These are phyloP conservation scores for Fistulinella prunicolor DNA, from an alignment of 768 basidiomycete species.

Conservation along the genomic window DNA sequence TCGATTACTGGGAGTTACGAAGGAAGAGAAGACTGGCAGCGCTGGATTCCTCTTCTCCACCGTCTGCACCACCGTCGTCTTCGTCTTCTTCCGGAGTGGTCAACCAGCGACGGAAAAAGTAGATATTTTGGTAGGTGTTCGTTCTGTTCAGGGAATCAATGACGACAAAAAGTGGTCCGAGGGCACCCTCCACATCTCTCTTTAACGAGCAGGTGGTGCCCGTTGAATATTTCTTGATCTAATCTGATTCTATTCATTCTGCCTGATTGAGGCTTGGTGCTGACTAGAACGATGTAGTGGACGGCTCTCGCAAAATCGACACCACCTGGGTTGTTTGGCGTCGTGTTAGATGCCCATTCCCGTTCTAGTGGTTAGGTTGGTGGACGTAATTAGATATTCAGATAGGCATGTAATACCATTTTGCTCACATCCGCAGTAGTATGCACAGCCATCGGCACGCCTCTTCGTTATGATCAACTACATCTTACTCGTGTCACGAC, in stretches of 20 bases:
- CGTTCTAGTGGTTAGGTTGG: no score
- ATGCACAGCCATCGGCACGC: constrained; percentile 26
- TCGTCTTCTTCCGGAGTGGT: not conserved
- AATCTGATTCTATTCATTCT: constrained; percentile 62
- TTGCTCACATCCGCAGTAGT: no score
- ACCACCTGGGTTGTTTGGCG: not conserved
- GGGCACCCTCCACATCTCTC: constrained; percentile 48
- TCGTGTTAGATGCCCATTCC: not conserved
- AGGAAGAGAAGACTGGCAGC: constrained; percentile 27
- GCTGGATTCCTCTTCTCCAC: not conserved
- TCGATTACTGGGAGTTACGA: constrained; percentile 61
- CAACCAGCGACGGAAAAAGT: constrained; percentile 11
- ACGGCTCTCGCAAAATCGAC: not conserved
- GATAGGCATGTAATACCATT: no score
- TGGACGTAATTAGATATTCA: no score
- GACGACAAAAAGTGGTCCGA: constrained; percentile 76
- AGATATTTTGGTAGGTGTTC: constrained; percentile 18
- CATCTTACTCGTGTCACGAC: constrained; percentile 89
- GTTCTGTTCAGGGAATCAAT: constrained; percentile 36
- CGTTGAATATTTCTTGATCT: constrained; percentile 83
- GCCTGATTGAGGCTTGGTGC: not conserved
- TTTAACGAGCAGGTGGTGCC: constrained; percentile 40
- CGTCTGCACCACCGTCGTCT: not conserved
- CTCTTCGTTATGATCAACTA: constrained; percentile 76
- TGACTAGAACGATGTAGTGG: constrained; percentile 8